Evolutionary conservation across 139 green algal species (phyloP), one percentile per base, ranked within the genome.

Genomic region (Desmodesmus armatus): DNA sequence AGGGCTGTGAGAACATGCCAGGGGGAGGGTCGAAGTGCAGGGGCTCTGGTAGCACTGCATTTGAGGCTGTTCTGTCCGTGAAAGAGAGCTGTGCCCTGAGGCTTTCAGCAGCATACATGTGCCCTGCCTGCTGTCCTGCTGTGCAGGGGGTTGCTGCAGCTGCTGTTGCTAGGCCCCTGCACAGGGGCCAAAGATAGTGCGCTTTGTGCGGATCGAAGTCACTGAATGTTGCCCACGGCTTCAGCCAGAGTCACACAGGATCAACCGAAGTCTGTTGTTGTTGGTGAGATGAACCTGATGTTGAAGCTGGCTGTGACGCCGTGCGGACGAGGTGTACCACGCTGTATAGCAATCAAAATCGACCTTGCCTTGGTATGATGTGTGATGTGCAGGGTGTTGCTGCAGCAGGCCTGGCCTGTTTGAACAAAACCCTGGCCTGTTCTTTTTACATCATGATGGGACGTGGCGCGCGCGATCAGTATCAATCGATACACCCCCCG

Each of bases 1-100:
- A 82, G 23, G 76, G 76, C 76, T 82, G 76, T 17, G 76, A 72
- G 55, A 67, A 82, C 37, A 82, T 27, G 13, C 76, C 76, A 71
- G 76, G 35, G 27, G 76, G 76, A 3, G 76, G 76, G 11, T 75
- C 67, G 17, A 75, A 33, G 4, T 49, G 11, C 29, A 13, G 67
- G 21, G 47, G 67, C 35, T 75, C 33, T 51, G 19, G 63, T 4
- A 19, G 67, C 29, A 75, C 71, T 11, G 33, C 13, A 55, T 82
- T 82, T 4, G 41, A 67, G 53, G 27, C 76, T n/a, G 76, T 82
- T 21, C 76, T 53, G 40, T 82, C 76, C 15, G 72, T 65, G 40
- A 71, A 82, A 7, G 27, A 19, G 17, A 82, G n/a, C 58, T 31
- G 37, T 55, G 47, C 47, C 47, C 13, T 7, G 9, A 13, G 47